Base-by-base conservation (phyloP, 1,139 yeast species). In the Debaryomycetaceae sp. region DNA sequence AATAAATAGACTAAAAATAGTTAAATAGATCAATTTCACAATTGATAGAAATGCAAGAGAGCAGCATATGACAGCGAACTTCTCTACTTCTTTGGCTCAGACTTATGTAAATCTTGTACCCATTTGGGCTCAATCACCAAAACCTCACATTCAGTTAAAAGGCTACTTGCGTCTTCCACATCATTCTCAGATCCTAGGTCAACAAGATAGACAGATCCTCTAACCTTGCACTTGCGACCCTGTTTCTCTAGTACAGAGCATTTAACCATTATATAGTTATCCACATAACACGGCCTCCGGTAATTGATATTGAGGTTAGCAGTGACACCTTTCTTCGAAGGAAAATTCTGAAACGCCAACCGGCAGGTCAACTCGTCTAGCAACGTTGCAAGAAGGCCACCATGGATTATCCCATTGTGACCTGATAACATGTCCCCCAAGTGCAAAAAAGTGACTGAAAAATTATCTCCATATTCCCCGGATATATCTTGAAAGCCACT, bases 321-420 rank as follows among this genome's bases (percentile, higher is more conserved):
- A 4, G 79, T 74, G 11, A 74, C 78, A 0, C 75, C 78, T 48
- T 65, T 67, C 44, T 63, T 65, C 24, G 75, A 67, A 33, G 62
- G 64, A 51, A 70, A 69, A 50, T 76, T 70, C 40, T 77, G 76
- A 53, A 78, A 73, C 1, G 76, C 81, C 38, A 77, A 66, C 23
- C 81, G 63, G 48, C 82, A 79, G 5, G 81, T 75, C 41, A 73
- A 65, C 52, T 79, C 83, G 53, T 79, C 83, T 41, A 78, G 62
- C 24, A 78, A 59, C 0, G 83, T 76, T 2, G 83, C 83, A 39
- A 76, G 61, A 37, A 78, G 64, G 0, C 84, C 83, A 1, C 83
- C 84, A 53, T 78, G 83, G n/a, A 78, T 70, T 6, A 78, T 75
- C 5, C 74, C 74, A 9, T 66, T 61, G 55, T 79, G 83, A 1